These are phyloP conservation scores for Zoysia matrella DNA, from an alignment of 202 grass and related monocot species.

Conservation along the genomic window DNA sequence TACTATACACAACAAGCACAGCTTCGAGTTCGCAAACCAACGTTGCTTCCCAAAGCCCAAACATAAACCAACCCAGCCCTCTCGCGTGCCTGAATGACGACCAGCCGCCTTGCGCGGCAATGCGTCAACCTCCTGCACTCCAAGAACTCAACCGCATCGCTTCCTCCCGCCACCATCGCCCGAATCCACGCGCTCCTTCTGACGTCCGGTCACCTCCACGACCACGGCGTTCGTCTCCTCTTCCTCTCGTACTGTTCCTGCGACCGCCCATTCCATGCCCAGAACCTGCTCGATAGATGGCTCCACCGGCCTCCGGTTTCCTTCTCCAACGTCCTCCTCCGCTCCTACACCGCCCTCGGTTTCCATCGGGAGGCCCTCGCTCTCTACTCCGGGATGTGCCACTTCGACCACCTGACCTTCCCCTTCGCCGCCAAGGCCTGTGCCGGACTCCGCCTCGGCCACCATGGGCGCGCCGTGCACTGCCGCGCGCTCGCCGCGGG, in stretches of 20 bases:
- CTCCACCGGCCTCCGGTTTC: slow-evolving; percentile 29
- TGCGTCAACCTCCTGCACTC: slow-evolving; percentile 56
- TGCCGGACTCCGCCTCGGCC: slow-evolving; percentile 35
- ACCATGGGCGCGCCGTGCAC: slow-evolving; percentile 50
- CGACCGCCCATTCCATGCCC: slow-evolving; percentile 40
- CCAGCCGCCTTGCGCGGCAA: slow-evolving; percentile 32
- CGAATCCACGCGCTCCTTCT: slow-evolving; percentile 59
- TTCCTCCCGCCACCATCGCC: slow-evolving; percentile 32
- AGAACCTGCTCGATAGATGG: slow-evolving; percentile 59
- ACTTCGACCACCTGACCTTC: slow-evolving; percentile 73
- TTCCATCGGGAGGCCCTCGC: slow-evolving; percentile 46
- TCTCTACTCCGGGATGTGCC: slow-evolving; percentile 57
- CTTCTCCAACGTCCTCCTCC: slow-evolving; percentile 60
- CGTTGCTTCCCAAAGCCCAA: no score
- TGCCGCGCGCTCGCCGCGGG: slow-evolving; percentile 50
- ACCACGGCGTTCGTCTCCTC: slow-evolving; percentile 31
- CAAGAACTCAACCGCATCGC: slow-evolving; percentile 38
- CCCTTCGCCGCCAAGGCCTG: slow-evolving; percentile 72
- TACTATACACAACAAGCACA: no score
- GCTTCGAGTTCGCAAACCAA: no score
- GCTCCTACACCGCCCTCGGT: slow-evolving; percentile 49
- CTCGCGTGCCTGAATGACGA: slow-evolving; percentile 27
- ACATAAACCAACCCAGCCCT: no score
- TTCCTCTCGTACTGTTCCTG: slow-evolving; percentile 10
- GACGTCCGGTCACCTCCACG: slow-evolving; percentile 36